A percentile compares a stretch with the other conserved stretches of the same genome.
These are phyloP conservation scores for Clohesyomyces aquaticus DNA, from an alignment of 495 filamentous ascomycete species.

Conservation along the genomic window DNA sequence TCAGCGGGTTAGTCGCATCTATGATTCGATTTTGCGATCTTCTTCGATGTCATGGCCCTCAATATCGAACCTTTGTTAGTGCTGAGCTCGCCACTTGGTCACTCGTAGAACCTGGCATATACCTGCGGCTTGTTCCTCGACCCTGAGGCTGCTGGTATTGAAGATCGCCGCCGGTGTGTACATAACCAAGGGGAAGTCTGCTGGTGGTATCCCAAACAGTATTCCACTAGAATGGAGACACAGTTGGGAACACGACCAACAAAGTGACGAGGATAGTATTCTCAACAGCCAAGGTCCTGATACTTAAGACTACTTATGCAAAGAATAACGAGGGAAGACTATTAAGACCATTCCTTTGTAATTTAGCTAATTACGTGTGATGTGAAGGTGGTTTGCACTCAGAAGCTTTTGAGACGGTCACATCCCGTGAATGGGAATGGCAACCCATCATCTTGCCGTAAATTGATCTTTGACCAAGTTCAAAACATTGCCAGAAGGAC, in stretches of 20 bases:
- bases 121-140: neutral
- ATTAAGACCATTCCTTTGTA: no score
- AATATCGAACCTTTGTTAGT: neutral
- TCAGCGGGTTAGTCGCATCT: neutral
- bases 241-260: neutral
- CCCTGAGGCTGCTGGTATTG: neutral
- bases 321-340: no score
- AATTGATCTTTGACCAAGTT: no score
- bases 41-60: conserved; percentile 2
- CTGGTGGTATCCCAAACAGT: neutral
- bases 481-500: no score
- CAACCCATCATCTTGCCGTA: no score
- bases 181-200: neutral
- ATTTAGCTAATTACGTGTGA: no score
- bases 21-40: neutral
- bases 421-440: no score
- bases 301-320: no score
- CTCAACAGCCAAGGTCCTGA: neutral
- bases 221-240: neutral
- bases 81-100: conserved; percentile 1
- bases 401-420: no score
- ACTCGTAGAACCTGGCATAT: conserved; percentile 1
- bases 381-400: no score
- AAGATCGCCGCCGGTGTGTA: neutral
- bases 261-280: conserved; percentile 1